A percentile compares a stretch with the other conserved stretches of the same genome.
Evolutionary conservation across 768 basidiomycete genomes (phyloP).

Genomic region (Tricholoma sp.): DNA sequence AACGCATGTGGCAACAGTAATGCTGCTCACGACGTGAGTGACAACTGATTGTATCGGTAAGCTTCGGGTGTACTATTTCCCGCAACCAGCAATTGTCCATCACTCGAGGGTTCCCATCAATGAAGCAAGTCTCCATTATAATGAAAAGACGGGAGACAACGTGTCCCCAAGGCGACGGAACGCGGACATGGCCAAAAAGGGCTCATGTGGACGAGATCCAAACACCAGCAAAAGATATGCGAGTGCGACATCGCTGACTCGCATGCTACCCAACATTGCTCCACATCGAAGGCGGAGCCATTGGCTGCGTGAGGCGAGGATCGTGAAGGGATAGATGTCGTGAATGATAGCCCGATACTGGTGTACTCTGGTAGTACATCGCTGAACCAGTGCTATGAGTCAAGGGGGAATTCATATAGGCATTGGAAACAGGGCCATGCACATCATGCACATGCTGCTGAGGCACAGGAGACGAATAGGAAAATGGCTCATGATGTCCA

Average conservation of each 20-base stretch:
- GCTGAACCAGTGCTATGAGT: constrained; percentile 4
- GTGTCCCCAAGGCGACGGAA: not conserved
- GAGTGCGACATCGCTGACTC: not conserved
- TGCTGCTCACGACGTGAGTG: not conserved
- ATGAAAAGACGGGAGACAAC: not conserved
- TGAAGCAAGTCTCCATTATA: constrained; percentile 1
- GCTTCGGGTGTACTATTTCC: constrained; percentile 1
- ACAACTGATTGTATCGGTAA: constrained; percentile 1
- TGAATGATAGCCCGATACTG: constrained; percentile 19
- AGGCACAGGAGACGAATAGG: constrained; percentile 16
- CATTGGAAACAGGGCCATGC: constrained; percentile 11
- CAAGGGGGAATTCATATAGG: constrained; percentile 13
- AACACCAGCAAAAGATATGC: not conserved
- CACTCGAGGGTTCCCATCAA: constrained; percentile 1
- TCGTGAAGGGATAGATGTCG: constrained; percentile 27
- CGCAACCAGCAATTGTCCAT: not conserved
- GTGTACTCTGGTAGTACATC: constrained; percentile 16
- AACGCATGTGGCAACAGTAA: not conserved
- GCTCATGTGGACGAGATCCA: not conserved
- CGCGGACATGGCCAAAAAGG: not conserved
- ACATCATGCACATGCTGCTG: constrained; percentile 22
- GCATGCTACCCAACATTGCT: constrained; percentile 25
- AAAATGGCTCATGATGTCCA: constrained; percentile 22
- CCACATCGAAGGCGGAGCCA: constrained; percentile 28
- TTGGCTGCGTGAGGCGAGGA: constrained; percentile 21